These are phyloP conservation scores for Eurotiales sp. DNA, from an alignment of 2,329 filamentous ascomycete genomes.

Conservation along the genomic window DNA sequence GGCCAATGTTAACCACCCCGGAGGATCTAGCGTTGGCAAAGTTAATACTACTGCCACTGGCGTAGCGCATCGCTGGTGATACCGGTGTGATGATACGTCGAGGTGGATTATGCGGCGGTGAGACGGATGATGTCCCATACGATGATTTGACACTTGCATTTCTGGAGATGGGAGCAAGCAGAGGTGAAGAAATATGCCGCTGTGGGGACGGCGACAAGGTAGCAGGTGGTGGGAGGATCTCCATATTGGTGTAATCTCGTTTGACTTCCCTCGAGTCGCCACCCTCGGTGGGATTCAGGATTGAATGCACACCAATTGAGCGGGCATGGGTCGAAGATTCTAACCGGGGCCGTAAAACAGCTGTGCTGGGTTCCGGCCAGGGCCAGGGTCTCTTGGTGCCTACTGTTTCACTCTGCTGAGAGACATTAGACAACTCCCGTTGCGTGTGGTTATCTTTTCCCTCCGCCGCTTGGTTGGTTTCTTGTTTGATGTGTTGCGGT, in stretches of 20 bases:
- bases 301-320: constrained; percentile 39
- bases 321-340: constrained; percentile 27
- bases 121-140: constrained; percentile 28
- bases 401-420: constrained; percentile 22
- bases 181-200: constrained; percentile 27
- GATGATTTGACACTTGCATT: constrained; percentile 14
- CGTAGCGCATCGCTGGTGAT: constrained; percentile 36
- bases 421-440: constrained; percentile 14
- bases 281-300: constrained; percentile 36
- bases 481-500: constrained; percentile 25
- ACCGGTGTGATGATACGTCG: constrained; percentile 32
- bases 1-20: constrained; percentile 4
- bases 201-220: constrained; percentile 22
- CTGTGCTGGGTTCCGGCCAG: constrained; percentile 34
- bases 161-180: constrained; percentile 9
- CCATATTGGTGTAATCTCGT: constrained; percentile 21
- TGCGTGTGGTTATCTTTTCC: constrained; percentile 3
- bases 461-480: constrained; percentile 1
- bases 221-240: constrained; percentile 22
- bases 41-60: constrained; percentile 21
- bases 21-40: not conserved
- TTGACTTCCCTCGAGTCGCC: constrained; percentile 9
- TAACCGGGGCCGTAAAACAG: constrained; percentile 32
- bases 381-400: constrained; percentile 29
- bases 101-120: constrained; percentile 29